Evolutionary conservation across 306 rosid genomes (phyloP), one percentile per base, ranked within the genome.

Genomic region (Casuarina cunninghamiana): DNA sequence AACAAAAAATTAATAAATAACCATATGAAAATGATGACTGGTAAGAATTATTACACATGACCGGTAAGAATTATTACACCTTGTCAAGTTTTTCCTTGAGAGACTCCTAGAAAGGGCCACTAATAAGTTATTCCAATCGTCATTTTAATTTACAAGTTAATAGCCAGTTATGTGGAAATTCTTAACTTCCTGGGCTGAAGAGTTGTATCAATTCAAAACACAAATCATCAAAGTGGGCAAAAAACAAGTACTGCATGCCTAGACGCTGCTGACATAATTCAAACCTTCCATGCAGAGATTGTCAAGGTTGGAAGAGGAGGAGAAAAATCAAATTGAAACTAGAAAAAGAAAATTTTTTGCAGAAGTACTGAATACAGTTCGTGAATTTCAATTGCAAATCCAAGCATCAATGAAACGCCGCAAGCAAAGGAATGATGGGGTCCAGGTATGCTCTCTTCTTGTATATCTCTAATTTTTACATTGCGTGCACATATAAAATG

Each of bases 331-430:
- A 35, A 79, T 88, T 49, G 99, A 96, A 80, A 91, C 94, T 75
- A 91, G 92, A 82, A 96, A 91, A 85, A 89, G 99, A 61, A 96
- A 86, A 70, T 96, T 96, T 78, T 96, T 96, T 75, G 85, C 97
- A 0, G 98, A 96, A 87, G 55, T 96, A 79, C 93, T 93, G 42
- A 93, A 93, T 89, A 81, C 94, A 74, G 97, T 93, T 74, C 99
- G 99, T 60, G 99, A 96, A 79, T 89, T 93, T 84, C 99, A 93
- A 77, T 87, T 96, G 80, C 99, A 93, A 87, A 86, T 84, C 83
- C 98, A 96, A 84, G 96, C 98, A 78, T 80, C 99, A 78, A n/a
- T 89, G 86, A 89, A 88, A 83, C 90, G 99, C 79, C 89, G 98
- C 82, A 96, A 93, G 82, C 98, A 91, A 67, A 87, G 98, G 85